Evolutionary conservation across 2,329 filamentous ascomycete species (phyloP), one percentile per base, ranked within the genome.

Genomic region (Trichoderma citrinoviride): DNA sequence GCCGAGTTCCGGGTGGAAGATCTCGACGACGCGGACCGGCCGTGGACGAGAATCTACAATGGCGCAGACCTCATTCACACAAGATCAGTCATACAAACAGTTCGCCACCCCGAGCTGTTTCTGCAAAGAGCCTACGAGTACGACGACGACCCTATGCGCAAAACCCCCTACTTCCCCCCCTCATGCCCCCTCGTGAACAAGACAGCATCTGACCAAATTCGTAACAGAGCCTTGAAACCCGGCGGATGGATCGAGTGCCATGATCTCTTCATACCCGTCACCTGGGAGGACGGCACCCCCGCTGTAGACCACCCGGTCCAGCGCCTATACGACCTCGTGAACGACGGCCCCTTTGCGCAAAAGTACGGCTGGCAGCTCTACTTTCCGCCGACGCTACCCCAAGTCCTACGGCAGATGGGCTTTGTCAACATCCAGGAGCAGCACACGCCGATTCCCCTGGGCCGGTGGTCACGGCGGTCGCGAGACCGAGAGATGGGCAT

Each of bases 31-130:
- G 73, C 76, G 23, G 71, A 70, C 62, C 74, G 73, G 7, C 71
- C 72, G 7, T 77, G 75, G 75, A 75, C 74, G 3, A 75, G 66
- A 27, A 76, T 76, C 17, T 79, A 79, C 57, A 65, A 66, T 25
- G 69, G 73, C 49, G 72, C 85, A 67, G 84, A 87, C 70, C 80
- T 83, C 64, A 81, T 88, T 50, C 84, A 87, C 69, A 73, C 80
- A 23, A 78, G 85, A 53, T 78, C 83, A 23, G 76, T 87, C 71
- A 76, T 80, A 6, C 80, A 80, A 23, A 81, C 80, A 33, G 78
- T 88, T 50, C 75, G 78, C 15, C 76, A 86, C 69, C 86, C 84
- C 73, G 76, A 76, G 3, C 75, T 74, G 23, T 73, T 88, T 53
- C 73, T 87, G 52, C 67, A 76, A 41, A 79, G 84, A 68, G 78